A percentile compares a stretch with the other conserved stretches of the same genome.
Evolutionary conservation across 202 grass and related monocot genomes (phyloP).

Genomic region (Miscanthus sacchariflorus): DNA sequence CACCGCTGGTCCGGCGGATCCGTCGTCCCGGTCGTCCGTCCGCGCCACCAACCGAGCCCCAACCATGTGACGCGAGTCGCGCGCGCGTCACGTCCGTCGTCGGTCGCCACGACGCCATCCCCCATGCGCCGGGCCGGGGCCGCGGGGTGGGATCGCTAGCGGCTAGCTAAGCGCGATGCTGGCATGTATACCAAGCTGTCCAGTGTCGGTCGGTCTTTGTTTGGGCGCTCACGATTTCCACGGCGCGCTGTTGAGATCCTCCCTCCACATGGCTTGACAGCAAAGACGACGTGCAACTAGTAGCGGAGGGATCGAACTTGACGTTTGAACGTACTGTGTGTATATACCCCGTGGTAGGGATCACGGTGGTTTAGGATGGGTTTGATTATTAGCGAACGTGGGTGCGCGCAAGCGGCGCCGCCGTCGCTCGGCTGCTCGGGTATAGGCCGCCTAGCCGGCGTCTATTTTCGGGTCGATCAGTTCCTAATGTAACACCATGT

Average conservation of each 20-base stretch:
- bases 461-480: too few species aligned
- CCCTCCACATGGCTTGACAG: conserved; percentile 16
- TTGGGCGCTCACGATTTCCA: not conserved
- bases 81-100: not conserved
- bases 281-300: not conserved
- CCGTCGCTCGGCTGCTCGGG: too few species aligned
- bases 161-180: not conserved
- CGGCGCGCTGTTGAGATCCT: not conserved
- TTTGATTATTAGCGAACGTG: too few species aligned
- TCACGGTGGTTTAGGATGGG: not conserved
- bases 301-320: not conserved
- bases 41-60: not conserved
- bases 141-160: not conserved
- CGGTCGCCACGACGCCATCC: not conserved
- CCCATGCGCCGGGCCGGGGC: not conserved
- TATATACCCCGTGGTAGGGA: not conserved
- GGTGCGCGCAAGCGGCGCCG: too few species aligned
- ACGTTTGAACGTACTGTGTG: not conserved
- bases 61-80: not conserved
- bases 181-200: not conserved
- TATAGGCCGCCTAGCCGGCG: too few species aligned
- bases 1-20: not conserved
- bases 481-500: too few species aligned
- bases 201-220: conserved; percentile 14
- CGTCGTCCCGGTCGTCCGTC: not conserved